A percentile compares a stretch with the other conserved stretches of the same genome.
Evolutionary conservation across 805 yeast species (phyloP).

Genomic region (Tetrapisispora namnaoensis): DNA sequence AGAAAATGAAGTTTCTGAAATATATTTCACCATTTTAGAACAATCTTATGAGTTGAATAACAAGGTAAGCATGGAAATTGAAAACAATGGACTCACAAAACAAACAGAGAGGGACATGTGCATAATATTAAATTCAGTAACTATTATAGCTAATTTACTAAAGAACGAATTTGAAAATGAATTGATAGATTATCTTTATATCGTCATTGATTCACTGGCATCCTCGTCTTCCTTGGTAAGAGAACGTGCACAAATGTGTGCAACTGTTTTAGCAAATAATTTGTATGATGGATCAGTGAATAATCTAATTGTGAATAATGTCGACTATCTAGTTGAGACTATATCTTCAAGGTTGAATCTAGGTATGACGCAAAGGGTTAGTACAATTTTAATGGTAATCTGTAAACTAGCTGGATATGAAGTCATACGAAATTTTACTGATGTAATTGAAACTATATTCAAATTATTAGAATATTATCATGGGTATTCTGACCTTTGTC

Average conservation of each 20-base stretch:
- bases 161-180: slow-evolving; percentile 40
- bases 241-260: slow-evolving; percentile 43
- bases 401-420: slow-evolving; percentile 61
- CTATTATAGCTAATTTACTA: slow-evolving; percentile 8
- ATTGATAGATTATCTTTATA: slow-evolving; percentile 61
- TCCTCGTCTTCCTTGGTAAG: slow-evolving; percentile 38
- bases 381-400: slow-evolving; percentile 60
- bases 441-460: slow-evolving; percentile 65
- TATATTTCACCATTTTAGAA: slow-evolving; percentile 29
- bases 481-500: slow-evolving; percentile 63
- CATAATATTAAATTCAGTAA: slow-evolving; percentile 14
- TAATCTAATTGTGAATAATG: slow-evolving; percentile 50
- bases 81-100: slow-evolving; percentile 9
- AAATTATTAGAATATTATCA: slow-evolving; percentile 74
- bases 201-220: slow-evolving; percentile 65
- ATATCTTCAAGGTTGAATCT: slow-evolving; percentile 62
- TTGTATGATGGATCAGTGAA: slow-evolving; percentile 50
- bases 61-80: slow-evolving; percentile 17
- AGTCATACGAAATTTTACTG: slow-evolving; percentile 56
- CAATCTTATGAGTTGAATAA: slow-evolving; percentile 37
- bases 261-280: slow-evolving; percentile 39
- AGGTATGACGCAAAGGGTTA: slow-evolving; percentile 63
- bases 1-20: slow-evolving; percentile 7
- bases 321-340: slow-evolving; percentile 74
- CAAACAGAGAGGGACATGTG: slow-evolving; percentile 18